phyloP scores from a whole-genome alignment of 1,284 basidiomycete genomes.

The Tylopilus sp. region DNA sequence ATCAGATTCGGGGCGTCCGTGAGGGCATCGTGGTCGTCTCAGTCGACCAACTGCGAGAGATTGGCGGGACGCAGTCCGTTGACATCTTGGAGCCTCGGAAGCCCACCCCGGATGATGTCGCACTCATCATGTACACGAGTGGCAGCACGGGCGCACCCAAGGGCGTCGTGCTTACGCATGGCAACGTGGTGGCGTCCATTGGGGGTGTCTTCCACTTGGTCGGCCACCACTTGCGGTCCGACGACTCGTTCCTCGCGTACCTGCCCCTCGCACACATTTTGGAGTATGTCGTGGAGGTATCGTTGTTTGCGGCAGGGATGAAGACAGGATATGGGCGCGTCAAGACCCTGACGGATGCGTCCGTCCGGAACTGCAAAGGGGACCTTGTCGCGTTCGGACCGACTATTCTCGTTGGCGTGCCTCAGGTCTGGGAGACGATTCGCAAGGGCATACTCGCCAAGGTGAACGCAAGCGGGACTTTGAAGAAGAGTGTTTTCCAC shows the following conservation, averaged over 20 bases:
- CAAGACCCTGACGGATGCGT: conserved; percentile 94
- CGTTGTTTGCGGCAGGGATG: conserved; percentile 64
- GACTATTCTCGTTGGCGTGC: conserved; percentile 87
- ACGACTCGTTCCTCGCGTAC: conserved; percentile 85
- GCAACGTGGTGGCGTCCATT: conserved; percentile 83
- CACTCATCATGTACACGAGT: conserved; percentile 96
- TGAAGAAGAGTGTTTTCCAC: conserved; percentile 76
- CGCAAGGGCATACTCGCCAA: conserved; percentile 89
- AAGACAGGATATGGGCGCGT: conserved; percentile 86
- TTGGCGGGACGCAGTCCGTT: conserved; percentile 54
- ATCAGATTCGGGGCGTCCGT: conserved; percentile 53
- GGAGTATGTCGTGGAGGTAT: conserved; percentile 78
- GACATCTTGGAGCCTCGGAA: conserved; percentile 51
- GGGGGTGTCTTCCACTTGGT: conserved; percentile 76
- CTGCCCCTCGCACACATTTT: conserved; percentile 91
- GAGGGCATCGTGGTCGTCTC: conserved; percentile 58
- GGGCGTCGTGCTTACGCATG: conserved; percentile 87
- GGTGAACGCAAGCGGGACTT: conserved; percentile 59
- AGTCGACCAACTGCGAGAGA: conserved; percentile 66
- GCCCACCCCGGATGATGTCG: conserved; percentile 65
- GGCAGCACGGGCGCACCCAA: conserved; percentile 94
- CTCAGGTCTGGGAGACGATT: conserved; percentile 88
- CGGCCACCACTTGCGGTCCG: conserved; percentile 66
- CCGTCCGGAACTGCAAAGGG: conserved; percentile 85
- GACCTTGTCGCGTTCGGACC: conserved; percentile 85